These are phyloP conservation scores for Pelargonium cotyledonis DNA, from an alignment of 441 rosid genomes.

Conservation along the genomic window DNA sequence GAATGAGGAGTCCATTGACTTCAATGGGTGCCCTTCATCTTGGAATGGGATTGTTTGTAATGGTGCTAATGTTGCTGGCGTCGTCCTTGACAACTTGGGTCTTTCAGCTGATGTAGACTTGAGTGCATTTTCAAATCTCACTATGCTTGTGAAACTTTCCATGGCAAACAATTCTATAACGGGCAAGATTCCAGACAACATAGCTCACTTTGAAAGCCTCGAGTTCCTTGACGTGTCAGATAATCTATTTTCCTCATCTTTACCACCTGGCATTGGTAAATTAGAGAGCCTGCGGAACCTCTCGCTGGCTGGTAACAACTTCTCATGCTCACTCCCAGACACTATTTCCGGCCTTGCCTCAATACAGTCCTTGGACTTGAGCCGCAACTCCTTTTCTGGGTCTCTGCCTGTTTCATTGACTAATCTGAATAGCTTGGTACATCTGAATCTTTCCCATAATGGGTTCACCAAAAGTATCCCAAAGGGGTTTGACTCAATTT, in stretches of 20 bases:
- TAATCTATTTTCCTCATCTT: conserved; percentile 57
- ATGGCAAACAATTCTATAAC: conserved; percentile 78
- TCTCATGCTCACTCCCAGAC: conserved; percentile 75
- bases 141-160: conserved; percentile 83
- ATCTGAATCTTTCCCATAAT: conserved; percentile 71
- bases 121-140: conserved; percentile 70
- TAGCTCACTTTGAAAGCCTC: conserved; percentile 58
- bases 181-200: conserved; percentile 57
- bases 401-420: conserved; percentile 52
- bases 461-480: conserved; percentile 55
- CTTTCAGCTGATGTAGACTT: conserved; percentile 74
- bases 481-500: conserved; percentile 58
- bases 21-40: conserved; percentile 88
- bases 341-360: conserved; percentile 58
- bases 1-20: conserved; percentile 94
- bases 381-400: conserved; percentile 78
- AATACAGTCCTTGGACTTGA: conserved; percentile 74
- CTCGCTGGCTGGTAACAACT: conserved; percentile 77
- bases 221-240: conserved; percentile 72
- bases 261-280: conserved; percentile 61
- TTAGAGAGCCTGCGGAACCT: conserved; percentile 60
- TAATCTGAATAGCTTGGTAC: conserved; percentile 44
- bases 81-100: conserved; percentile 69
- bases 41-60: conserved; percentile 97
- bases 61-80: conserved; percentile 87